phyloP scores from a whole-genome alignment of 345 rosid genomes.

The Litchi chinensis region DNA sequence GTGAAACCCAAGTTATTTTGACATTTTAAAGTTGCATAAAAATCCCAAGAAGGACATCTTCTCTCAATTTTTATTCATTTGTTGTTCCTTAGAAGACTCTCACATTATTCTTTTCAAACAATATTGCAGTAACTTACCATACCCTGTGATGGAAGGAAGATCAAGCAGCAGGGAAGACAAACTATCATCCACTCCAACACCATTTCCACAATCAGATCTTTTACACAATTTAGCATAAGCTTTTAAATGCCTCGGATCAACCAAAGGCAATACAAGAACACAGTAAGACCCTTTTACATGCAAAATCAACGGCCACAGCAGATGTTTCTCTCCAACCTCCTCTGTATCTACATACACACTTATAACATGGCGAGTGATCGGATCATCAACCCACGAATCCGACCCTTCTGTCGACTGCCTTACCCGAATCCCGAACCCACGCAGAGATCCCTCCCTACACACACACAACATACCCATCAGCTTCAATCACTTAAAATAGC shows the following conservation, averaged over 20 bases:
- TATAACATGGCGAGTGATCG: slow-evolving; percentile 76
- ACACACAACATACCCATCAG: slow-evolving; percentile 12
- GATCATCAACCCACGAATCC: slow-evolving; percentile 97
- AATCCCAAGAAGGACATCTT: background rate
- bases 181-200: slow-evolving; percentile 63
- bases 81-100: background rate
- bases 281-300: slow-evolving; percentile 63
- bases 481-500: background rate
- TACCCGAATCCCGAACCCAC: slow-evolving; percentile 76
- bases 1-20: background rate
- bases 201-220: slow-evolving; percentile 82
- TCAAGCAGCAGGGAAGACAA: slow-evolving; percentile 83
- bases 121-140: slow-evolving; percentile 52
- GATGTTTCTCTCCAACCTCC: slow-evolving; percentile 44
- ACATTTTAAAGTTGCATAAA: background rate
- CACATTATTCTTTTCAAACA: slow-evolving; percentile 7
- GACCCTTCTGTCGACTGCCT: slow-evolving; percentile 71
- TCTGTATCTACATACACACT: slow-evolving; percentile 51
- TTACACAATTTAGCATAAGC: slow-evolving; percentile 52
- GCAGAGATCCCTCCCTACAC: slow-evolving; percentile 77
- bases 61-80: background rate
- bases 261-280: slow-evolving; percentile 73
- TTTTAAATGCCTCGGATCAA: slow-evolving; percentile 69
- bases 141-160: slow-evolving; percentile 96
- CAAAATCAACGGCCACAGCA: slow-evolving; percentile 81